These are phyloP conservation scores for Elsinoe necatrix DNA, from an alignment of 2,329 filamentous ascomycete genomes.

Conservation along the genomic window DNA sequence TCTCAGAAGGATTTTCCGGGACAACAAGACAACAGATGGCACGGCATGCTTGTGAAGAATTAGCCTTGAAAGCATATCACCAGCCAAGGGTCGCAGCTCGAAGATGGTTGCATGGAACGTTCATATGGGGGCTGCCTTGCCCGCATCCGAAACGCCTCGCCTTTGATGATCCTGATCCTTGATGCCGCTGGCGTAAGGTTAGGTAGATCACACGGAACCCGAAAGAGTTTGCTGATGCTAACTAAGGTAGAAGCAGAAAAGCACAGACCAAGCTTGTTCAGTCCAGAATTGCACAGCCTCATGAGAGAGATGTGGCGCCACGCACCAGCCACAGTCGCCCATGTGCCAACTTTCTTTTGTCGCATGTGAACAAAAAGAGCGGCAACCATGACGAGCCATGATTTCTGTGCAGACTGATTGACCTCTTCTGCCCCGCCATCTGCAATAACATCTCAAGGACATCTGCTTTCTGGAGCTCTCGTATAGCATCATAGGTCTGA, in stretches of 20 bases:
- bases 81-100: conserved; percentile 4
- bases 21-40: not conserved
- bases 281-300: not conserved
- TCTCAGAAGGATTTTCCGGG: not conserved
- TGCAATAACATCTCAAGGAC: not conserved
- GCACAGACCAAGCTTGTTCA: not conserved
- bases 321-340: conserved; percentile 2
- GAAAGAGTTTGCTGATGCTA: not conserved
- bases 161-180: too few species aligned
- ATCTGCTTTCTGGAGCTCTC: too few species aligned
- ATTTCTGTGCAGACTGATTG: not conserved
- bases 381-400: not conserved
- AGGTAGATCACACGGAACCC: not conserved
- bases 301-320: not conserved
- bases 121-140: not conserved
- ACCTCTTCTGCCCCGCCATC: not conserved
- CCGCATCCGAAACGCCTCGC: not conserved
- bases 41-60: not conserved
- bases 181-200: not conserved
- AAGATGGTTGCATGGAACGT: not conserved
- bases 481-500: too few species aligned
- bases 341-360: not conserved
- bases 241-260: not conserved
- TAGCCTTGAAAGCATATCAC: not conserved
- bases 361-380: not conserved